Evolutionary conservation across 495 filamentous ascomycete genomes (phyloP), one percentile per base, ranked within the genome.

Genomic region (Aspergillus diversus): DNA sequence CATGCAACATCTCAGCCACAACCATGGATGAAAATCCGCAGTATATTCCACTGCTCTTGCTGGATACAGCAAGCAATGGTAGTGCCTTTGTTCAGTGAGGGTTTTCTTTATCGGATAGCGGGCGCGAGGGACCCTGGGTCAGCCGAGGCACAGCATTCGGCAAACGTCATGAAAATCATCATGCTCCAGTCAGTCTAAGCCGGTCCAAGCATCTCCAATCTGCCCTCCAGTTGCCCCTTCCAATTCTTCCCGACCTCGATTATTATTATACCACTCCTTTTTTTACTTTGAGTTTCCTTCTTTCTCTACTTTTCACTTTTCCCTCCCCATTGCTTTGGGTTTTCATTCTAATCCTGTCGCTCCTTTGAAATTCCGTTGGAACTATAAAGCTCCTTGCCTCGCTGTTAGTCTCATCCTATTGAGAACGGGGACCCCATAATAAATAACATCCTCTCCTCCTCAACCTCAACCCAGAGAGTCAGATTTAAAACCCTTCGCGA

Each of bases 91-190:
- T 27, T 50, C 5, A 50, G 11, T 4, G 47, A 16, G 16, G 21
- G 5, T 43, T 43, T 11, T 43, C n/a, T 11, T 50, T 17, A 17
- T 50, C 51, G 51, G 51, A 32, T 32, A 34, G 51, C 12, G 27
- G 12, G 27, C 34, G 27, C 17, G 33, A 60, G 33, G 9, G 58
- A 50, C 48, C 17, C 33, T 21, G 31, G 57, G 33, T 66, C 68
- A 77, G 68, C 77, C 77, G 77, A 80, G 77, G 77, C 70, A 72
- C 68, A 73, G 49, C 43, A 63, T 68, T 77, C 77, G 77, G 75
- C 66, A 80, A 76, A 80, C 77, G 77, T 80, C 77, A 80, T 80
- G 73, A 68, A 74, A 67, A 64, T 54, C 58, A 60, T 65, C 61
- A 59, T 71, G 63, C 59, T 57, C 55, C 54, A 32, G 33, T 66